A percentile compares a stretch with the other conserved stretches of the same genome.
Evolutionary conservation across 140 eudicot species (phyloP).

Genomic region (Artemisia princeps): DNA sequence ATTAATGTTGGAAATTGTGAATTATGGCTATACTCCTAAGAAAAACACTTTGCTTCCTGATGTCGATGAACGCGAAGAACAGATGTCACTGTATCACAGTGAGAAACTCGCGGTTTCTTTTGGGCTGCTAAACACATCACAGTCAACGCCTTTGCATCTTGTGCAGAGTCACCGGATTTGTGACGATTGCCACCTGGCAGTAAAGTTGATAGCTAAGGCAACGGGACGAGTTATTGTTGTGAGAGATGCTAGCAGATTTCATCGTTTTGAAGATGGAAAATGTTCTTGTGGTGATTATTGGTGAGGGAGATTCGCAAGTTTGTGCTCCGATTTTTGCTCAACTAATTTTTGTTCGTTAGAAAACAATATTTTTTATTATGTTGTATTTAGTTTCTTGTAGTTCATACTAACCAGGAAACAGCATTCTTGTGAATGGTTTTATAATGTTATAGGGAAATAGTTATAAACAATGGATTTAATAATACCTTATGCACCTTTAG

Average conservation of each 20-base stretch:
- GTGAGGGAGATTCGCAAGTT: slow-evolving; percentile 36
- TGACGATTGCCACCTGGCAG: slow-evolving; percentile 64
- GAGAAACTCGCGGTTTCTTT: slow-evolving; percentile 73
- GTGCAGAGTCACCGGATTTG: slow-evolving; percentile 85
- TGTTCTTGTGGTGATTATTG: slow-evolving; percentile 97
- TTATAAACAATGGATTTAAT: not conserved
- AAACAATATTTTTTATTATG: not conserved
- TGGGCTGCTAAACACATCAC: slow-evolving; percentile 54
- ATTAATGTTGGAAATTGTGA: slow-evolving; percentile 25
- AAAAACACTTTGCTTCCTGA: slow-evolving; percentile 65
- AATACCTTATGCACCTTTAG: not conserved
- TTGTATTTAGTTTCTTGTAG: slow-evolving; percentile 13
- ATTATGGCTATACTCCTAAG: slow-evolving; percentile 52
- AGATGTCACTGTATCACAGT: slow-evolving; percentile 49
- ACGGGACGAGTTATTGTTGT: slow-evolving; percentile 51
- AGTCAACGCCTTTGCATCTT: slow-evolving; percentile 53
- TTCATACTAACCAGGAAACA: slow-evolving; percentile 13
- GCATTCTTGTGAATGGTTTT: slow-evolving; percentile 3
- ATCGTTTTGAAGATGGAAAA: slow-evolving; percentile 53
- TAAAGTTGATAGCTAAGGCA: slow-evolving; percentile 52
- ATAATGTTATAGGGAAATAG: not conserved
- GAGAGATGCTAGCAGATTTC: slow-evolving; percentile 83
- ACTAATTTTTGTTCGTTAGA: not conserved
- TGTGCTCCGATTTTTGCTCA: not conserved
- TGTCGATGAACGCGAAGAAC: slow-evolving; percentile 64